Base-by-base conservation (phyloP, 139 green algal species). In the Coccomyxa sp. region DNA sequence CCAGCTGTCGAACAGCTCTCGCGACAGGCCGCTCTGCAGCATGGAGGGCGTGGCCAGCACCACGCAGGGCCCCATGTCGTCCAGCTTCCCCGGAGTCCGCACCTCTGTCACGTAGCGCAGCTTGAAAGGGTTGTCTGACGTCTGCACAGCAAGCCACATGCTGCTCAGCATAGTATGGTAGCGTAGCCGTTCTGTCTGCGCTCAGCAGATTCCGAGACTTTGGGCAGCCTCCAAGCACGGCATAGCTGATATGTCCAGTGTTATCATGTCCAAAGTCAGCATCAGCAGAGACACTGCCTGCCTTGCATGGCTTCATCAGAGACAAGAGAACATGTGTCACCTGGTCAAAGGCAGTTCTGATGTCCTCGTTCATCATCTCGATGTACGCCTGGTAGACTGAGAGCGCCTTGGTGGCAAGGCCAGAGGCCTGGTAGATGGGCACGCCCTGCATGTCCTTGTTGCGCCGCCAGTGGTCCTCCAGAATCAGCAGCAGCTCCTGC, bases 321-420 rank as follows among this genome's bases (percentile, higher is more conserved):
- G n/a, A n/a, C n/a, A n/a, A n/a, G n/a, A n/a, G n/a, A n/a, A n/a
- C n/a, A n/a, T n/a, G n/a, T n/a, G n/a, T n/a, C 33, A 34, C 69
- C 34, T 55, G 14, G 6, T 35, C 70, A 55, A 75, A 98, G 37
- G 93, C 86, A 37, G 76, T 79, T 75, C 91, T 87, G 79, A 99
- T 98, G 83, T 94, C 90, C 10, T 95, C 92, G 83, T 99, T 99
- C 92, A 99, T 97, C 85, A 95, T 93, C 75, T 96, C 97, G 39
- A 99, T 96, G 85, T 99, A 99, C 24, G 96, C 97, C 81, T 97
- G 89, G 82, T 93, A 98, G 68, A 98, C 90, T 22, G 58, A 87
- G 68, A 97, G 86, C 14, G 92, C 91, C 50, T 91, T 89, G 9
- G 86, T 83, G 27, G 94, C 94, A 55, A 96, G 85, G 6, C 87